A percentile compares a stretch with the other conserved stretches of the same genome.
phyloP scores from a whole-genome alignment of 345 rosid species.

The Citrus cavaleriei region DNA sequence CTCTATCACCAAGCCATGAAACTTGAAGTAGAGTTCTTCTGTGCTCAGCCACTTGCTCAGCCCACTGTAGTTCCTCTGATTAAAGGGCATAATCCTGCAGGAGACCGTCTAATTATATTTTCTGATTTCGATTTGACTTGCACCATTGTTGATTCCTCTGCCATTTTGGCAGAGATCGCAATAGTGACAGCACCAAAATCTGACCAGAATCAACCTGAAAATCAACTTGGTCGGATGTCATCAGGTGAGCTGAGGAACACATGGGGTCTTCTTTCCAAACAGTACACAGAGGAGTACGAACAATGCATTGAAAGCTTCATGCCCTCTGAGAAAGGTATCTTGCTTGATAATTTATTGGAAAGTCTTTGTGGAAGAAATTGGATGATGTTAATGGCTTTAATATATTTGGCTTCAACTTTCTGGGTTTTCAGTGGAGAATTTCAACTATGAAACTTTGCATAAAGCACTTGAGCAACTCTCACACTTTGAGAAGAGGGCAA shows the following conservation, averaged over 20 bases:
- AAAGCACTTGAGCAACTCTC: slow-evolving; percentile 73
- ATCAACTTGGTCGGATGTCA: slow-evolving; percentile 59
- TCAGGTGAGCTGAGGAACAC: slow-evolving; percentile 74
- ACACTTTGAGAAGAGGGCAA: slow-evolving; percentile 77
- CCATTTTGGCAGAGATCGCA: slow-evolving; percentile 94
- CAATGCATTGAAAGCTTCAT: slow-evolving; percentile 81
- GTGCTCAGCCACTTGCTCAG: slow-evolving; percentile 71
- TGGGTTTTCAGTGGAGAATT: slow-evolving; percentile 48
- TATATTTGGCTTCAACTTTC: slow-evolving; percentile 6
- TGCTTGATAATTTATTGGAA: background rate
- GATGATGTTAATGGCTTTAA: background rate
- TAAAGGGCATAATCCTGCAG: slow-evolving; percentile 49
- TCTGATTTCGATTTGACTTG: slow-evolving; percentile 98
- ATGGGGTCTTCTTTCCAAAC: slow-evolving; percentile 71
- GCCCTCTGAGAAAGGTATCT: slow-evolving; percentile 58
- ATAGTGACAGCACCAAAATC: slow-evolving; percentile 81
- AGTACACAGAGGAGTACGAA: slow-evolving; percentile 84
- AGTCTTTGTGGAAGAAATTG: background rate
- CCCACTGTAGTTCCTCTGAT: slow-evolving; percentile 69
- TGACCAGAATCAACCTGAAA: slow-evolving; percentile 54
- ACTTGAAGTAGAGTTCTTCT: slow-evolving; percentile 93
- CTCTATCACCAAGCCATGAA: slow-evolving; percentile 96
- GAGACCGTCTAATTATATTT: slow-evolving; percentile 59
- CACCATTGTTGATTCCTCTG: slow-evolving; percentile 91
- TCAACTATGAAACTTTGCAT: slow-evolving; percentile 62